A percentile compares a stretch with the other conserved stretches of the same genome.
Evolutionary conservation across 2,329 filamentous ascomycete species (phyloP).

Genomic region (Coniella lustricola): DNA sequence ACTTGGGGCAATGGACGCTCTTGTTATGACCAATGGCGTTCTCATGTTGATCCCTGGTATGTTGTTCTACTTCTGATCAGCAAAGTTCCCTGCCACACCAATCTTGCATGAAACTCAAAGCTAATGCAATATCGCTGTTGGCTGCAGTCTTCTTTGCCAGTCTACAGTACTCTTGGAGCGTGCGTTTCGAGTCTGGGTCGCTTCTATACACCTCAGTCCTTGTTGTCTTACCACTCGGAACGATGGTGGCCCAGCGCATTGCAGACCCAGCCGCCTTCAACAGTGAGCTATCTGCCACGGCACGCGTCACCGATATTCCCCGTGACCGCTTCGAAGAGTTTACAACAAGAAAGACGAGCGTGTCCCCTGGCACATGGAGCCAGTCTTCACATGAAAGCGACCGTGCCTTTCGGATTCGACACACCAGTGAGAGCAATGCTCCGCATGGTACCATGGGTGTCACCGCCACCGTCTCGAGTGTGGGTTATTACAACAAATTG

Average conservation of each 20-base stretch:
- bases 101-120: no score
- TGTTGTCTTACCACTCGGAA: constrained; percentile 45
- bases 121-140: constrained; percentile 2
- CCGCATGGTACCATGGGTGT: constrained; percentile 18
- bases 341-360: constrained; percentile 13
- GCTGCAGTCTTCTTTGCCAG: constrained; percentile 42
- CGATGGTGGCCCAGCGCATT: constrained; percentile 43
- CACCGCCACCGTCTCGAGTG: constrained; percentile 7
- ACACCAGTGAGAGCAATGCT: constrained; percentile 13
- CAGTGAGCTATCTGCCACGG: constrained; percentile 7
- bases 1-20: constrained; percentile 45
- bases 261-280: constrained; percentile 23
- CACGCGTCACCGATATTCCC: constrained; percentile 13
- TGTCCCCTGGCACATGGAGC: constrained; percentile 5
- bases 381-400: constrained; percentile 14
- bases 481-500: constrained; percentile 19
- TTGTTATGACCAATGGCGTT: constrained; percentile 48
- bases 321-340: constrained; percentile 16
- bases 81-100: not conserved
- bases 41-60: constrained; percentile 51
- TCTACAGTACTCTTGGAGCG: constrained; percentile 36
- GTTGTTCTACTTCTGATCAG: constrained; percentile 9
- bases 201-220: constrained; percentile 42
- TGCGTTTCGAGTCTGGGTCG: constrained; percentile 43
- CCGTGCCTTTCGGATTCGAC: not conserved